phyloP scores from a whole-genome alignment of 805 yeast genomes.

The Saturnispora ahearnii region DNA sequence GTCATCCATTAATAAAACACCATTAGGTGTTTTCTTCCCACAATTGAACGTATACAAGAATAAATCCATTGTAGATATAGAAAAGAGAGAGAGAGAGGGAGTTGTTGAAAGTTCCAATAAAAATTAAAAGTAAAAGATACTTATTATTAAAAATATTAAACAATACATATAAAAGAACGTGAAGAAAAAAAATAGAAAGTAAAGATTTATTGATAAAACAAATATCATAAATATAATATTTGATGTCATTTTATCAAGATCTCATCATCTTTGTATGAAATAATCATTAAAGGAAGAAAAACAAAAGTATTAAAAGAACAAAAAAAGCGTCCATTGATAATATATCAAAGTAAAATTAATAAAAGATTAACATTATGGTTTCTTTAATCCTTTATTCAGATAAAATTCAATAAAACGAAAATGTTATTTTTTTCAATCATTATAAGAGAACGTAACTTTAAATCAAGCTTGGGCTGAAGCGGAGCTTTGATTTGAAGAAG shows the following conservation, averaged over 20 bases:
- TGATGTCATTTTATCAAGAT: no score
- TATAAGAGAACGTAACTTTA: background rate
- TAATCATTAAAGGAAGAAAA: no score
- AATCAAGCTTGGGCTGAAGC: constrained; percentile 9
- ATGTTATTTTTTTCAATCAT: background rate
- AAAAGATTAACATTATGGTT: no score
- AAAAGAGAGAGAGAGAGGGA: background rate
- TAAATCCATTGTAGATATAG: background rate
- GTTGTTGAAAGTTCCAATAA: no score
- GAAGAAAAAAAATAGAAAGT: background rate
- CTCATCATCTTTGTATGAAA: no score
- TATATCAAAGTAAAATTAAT: no score
- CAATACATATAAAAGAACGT: background rate
- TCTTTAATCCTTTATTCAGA: no score
- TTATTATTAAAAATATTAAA: background rate
- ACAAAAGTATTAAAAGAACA: no score
- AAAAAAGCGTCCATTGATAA: no score
- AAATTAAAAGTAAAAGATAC: no score
- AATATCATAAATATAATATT: no score
- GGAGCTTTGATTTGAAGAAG: constrained; percentile 5
- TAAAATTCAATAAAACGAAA: background rate
- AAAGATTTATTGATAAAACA: background rate
- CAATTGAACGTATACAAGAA: constrained; percentile 44
- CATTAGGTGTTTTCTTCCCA: constrained; percentile 36
- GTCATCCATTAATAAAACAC: constrained; percentile 21